Evolutionary conservation across 106 monocot genomes (phyloP).

Genomic region (Vanilla planifolia): DNA sequence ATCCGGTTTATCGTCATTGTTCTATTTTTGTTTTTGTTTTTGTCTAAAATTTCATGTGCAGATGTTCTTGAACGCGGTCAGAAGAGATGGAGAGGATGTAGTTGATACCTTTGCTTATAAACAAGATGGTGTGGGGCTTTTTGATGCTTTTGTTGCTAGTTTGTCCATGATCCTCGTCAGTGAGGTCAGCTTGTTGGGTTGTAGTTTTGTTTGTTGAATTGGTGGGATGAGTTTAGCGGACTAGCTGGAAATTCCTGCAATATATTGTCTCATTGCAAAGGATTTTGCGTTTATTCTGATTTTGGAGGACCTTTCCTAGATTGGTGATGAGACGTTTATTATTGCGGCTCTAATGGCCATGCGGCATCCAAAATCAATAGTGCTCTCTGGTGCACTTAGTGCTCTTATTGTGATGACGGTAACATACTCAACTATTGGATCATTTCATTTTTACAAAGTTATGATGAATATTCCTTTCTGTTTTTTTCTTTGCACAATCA

Average conservation of each 20-base stretch:
- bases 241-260: too few relatives aligned
- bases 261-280: too few relatives aligned
- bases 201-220: background rate
- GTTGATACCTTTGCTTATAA: conserved; percentile 19
- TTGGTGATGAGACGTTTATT: conserved; percentile 98
- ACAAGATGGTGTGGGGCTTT: conserved; percentile 39
- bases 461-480: background rate
- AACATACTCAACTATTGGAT: conserved; percentile 6
- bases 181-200: conserved; percentile 35
- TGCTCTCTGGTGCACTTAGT: conserved; percentile 83
- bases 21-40: background rate
- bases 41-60: conserved; percentile 2
- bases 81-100: conserved; percentile 18
- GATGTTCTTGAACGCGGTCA: conserved; percentile 36
- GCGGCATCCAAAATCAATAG: conserved; percentile 95
- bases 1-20: background rate
- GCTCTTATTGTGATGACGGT: conserved; percentile 96
- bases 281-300: background rate
- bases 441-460: background rate
- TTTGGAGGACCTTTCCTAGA: conserved; percentile 29
- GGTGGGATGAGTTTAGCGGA: background rate
- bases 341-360: conserved; percentile 98
- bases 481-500: background rate
- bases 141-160: conserved; percentile 79
- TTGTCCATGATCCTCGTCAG: conserved; percentile 81